Conservation (phyloP, 805 yeast genomes). For the Sugiyamaella floridensis region DNA sequence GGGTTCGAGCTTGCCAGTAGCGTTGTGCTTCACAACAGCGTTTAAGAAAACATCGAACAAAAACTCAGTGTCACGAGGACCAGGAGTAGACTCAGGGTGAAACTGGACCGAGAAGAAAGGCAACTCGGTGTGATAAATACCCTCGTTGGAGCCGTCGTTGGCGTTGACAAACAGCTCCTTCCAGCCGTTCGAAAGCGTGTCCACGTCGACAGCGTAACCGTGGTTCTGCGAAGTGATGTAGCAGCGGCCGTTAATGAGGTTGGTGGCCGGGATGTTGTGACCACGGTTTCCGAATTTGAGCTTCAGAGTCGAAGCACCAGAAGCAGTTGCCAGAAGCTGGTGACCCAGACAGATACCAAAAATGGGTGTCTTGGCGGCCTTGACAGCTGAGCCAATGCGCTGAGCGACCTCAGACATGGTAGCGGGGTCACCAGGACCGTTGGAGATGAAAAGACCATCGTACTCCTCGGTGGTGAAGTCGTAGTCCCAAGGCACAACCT, state of each 20-base stretch:
- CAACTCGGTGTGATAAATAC: slow-evolving; percentile 81
- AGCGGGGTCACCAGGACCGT: slow-evolving; percentile 99
- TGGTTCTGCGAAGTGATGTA: slow-evolving; percentile 98
- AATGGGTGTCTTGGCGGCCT: slow-evolving; percentile 71
- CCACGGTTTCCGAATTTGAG: slow-evolving; percentile 98
- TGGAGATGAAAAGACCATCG: slow-evolving; percentile 93
- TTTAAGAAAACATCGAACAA: slow-evolving; percentile 88
- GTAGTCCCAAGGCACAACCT: slow-evolving; percentile 93
- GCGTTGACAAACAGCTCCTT: slow-evolving; percentile 91
- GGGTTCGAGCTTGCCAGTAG: slow-evolving; percentile 50
- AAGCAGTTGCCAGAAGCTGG: slow-evolving; percentile 89
- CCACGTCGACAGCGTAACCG: slow-evolving; percentile 92
- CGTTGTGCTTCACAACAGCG: slow-evolving; percentile 53
- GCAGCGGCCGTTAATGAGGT: slow-evolving; percentile 85
- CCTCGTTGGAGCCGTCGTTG: slow-evolving; percentile 97
- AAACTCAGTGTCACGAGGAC: slow-evolving; percentile 98
- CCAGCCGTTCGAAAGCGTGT: slow-evolving; percentile 74
- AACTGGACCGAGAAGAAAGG: slow-evolving; percentile 97
- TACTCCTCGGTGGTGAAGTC: slow-evolving; percentile 73
- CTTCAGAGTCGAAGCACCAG: slow-evolving; percentile 89
- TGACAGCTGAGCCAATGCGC: slow-evolving; percentile 51
- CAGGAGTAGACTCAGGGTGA: slow-evolving; percentile 99
- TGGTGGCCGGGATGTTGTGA: slow-evolving; percentile 95
- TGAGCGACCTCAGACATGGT: slow-evolving; percentile 64
- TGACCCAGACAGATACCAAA: slow-evolving; percentile 99